Evolutionary conservation across 139 green algal species (phyloP).

Genomic region (Chlamydomonas eustigma): DNA sequence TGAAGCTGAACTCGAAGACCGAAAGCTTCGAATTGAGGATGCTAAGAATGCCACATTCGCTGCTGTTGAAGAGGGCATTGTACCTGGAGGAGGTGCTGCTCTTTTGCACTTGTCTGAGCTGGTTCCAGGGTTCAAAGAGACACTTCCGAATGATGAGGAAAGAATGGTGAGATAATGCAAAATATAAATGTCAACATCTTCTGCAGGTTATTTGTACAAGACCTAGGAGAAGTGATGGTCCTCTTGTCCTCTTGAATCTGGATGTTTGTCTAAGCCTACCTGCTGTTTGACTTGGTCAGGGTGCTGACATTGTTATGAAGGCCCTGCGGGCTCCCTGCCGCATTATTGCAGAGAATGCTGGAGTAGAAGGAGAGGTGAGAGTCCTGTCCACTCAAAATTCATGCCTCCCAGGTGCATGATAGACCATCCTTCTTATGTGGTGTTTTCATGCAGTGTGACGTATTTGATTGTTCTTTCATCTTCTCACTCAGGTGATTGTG

Average conservation of each 20-base stretch:
- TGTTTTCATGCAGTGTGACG: too few species aligned
- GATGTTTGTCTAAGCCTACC: too few species aligned
- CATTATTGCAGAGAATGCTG: slow-evolving; percentile 85
- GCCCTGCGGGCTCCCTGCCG: slow-evolving; percentile 55
- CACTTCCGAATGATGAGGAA: slow-evolving; percentile 84
- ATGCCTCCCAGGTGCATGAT: too few species aligned
- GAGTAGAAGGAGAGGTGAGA: slow-evolving; percentile 50
- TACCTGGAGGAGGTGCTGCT: slow-evolving; percentile 89
- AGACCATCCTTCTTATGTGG: too few species aligned
- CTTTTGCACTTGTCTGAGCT: slow-evolving; percentile 89
- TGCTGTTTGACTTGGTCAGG: slow-evolving; percentile 19
- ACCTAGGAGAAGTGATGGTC: too few species aligned
- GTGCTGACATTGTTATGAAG: slow-evolving; percentile 94
- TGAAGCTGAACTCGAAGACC: slow-evolving; percentile 97
- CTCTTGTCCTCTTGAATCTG: too few species aligned
- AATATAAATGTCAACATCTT: not conserved
- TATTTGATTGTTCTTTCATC: not conserved
- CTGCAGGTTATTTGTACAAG: too few species aligned
- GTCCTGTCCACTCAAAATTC: not conserved
- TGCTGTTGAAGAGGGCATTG: slow-evolving; percentile 89
- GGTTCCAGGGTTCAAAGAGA: slow-evolving; percentile 78
- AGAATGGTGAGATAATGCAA: slow-evolving; percentile 33
- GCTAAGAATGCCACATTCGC: slow-evolving; percentile 99
- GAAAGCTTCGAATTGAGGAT: slow-evolving; percentile 98
- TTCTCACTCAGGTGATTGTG: slow-evolving; percentile 23